A percentile compares a stretch with the other conserved stretches of the same genome.
phyloP scores from a whole-genome alignment of 108 stramenopile species.

The Seminavis robusta region DNA sequence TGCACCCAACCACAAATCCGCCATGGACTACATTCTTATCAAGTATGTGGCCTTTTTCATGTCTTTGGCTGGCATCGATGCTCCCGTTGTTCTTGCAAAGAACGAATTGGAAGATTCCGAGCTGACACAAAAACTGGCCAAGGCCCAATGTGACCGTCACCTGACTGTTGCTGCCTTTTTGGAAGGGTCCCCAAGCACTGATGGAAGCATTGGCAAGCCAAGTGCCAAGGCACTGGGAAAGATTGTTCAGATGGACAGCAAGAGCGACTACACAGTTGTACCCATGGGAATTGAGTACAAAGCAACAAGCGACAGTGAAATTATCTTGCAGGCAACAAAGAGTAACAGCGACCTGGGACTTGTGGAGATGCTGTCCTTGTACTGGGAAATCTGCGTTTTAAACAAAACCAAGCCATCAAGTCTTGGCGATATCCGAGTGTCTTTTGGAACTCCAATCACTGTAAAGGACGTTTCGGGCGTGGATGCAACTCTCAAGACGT shows the following conservation, averaged over 20 bases:
- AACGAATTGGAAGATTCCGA: conserved; percentile 23
- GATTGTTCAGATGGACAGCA: neutral
- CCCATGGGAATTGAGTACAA: neutral
- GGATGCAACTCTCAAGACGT: neutral
- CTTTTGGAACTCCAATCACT: neutral
- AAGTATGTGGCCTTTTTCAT: neutral
- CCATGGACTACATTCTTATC: neutral
- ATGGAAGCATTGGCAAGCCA: neutral
- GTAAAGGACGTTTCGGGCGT: neutral
- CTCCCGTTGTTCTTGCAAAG: conserved; percentile 22
- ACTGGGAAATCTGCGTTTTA: neutral
- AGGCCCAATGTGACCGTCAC: neutral
- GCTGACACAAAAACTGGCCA: neutral
- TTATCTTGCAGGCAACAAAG: neutral
- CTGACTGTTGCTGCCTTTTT: neutral
- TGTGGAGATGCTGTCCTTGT: neutral
- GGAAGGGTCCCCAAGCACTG: neutral
- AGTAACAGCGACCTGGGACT: neutral
- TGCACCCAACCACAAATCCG: neutral
- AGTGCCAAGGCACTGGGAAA: neutral
- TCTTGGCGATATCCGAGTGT: neutral
- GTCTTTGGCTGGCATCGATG: neutral
- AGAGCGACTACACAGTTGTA: neutral
- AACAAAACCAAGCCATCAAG: neutral
- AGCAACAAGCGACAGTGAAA: neutral